Base-by-base conservation (phyloP, 2,329 filamentous ascomycete genomes). In the Colletotrichum chrysophilum region DNA sequence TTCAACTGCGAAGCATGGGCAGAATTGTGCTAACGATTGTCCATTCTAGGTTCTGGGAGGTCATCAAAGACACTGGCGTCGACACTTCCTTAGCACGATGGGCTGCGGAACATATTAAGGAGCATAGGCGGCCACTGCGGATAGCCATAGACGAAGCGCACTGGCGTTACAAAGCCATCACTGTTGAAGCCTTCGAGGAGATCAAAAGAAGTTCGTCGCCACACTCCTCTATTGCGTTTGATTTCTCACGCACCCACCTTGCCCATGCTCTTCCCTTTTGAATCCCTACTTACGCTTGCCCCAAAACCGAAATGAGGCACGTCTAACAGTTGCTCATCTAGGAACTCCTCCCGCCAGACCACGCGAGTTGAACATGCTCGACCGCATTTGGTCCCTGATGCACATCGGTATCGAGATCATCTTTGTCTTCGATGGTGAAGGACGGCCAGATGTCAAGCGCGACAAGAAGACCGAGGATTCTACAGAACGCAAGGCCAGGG, bases 371-470 rank as follows among this genome's bases (percentile, higher is more conserved):
- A 34, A 71, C n/a, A 75, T 75, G 21, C 55, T 75, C 3, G 18
- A 68, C 1, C 69, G 70, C 9, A 34, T 36, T 9, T 21, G 34
- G 10, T 84, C 86, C 6, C 84, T 91, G 2, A 82, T 89, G 30
- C 85, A 85, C 24, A 83, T 88, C 7, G 86, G 89, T 18, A 87
- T 92, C 7, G 85, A 89, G 55, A 83, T 89, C 2, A 77, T 91
- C 8, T 90, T 91, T 71, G 86, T 92, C 4, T 90, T 90, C 76
- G 90, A 91, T 72, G 89, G 90, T 1, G 80, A 83, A 12, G 83
- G 87, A 12, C 84, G 86, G 18, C 86, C 70, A 9, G 4, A 4
- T 12, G 14, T 18, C 18, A 75, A 73, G 32, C n/a, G 30, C 3
- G 43, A 60, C 24, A 58, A 58, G 8, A 58, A 58, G 55, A 58